Evolutionary conservation across 495 filamentous ascomycete species (phyloP).

Genomic region (Friedmanniomyces simplex): DNA sequence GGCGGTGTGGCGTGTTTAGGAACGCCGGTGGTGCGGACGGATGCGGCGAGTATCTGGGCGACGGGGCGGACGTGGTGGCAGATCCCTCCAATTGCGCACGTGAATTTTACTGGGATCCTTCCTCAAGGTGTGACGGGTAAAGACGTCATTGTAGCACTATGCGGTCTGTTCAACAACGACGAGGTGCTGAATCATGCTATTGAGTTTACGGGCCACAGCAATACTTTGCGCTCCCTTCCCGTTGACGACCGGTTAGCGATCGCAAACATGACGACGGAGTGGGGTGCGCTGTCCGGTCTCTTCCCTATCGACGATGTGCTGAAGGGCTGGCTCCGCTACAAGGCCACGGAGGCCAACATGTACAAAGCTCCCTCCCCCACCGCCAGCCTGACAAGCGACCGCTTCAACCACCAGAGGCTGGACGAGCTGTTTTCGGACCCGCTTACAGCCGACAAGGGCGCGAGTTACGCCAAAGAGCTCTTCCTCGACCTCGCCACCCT

Average conservation of each 20-base stretch:
- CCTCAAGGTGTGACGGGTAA: constrained; percentile 84
- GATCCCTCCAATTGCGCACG: constrained; percentile 72
- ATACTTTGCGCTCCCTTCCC: constrained; percentile 63
- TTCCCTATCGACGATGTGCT: constrained; percentile 77
- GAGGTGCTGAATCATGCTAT: constrained; percentile 90
- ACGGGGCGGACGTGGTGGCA: constrained; percentile 83
- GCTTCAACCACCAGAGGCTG: constrained; percentile 59
- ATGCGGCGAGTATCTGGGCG: constrained; percentile 79
- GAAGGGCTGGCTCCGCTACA: constrained; percentile 63
- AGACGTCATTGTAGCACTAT: constrained; percentile 87
- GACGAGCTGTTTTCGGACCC: constrained; percentile 60
- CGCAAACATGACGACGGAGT: constrained; percentile 93
- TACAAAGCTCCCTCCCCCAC: constrained; percentile 35
- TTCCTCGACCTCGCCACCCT: constrained; percentile 71
- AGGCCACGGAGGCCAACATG: constrained; percentile 60
- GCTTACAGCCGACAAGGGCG: constrained; percentile 62
- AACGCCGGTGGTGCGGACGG: constrained; percentile 76
- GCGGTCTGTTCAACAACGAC: constrained; percentile 76
- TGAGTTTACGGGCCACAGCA: constrained; percentile 72
- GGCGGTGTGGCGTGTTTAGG: constrained; percentile 72
- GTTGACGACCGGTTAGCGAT: constrained; percentile 77
- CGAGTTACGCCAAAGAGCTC: constrained; percentile 73
- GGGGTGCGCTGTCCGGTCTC: constrained; percentile 71
- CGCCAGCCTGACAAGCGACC: constrained; percentile 27
- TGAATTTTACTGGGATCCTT: constrained; percentile 65